Conservation (phyloP, 2,329 filamentous ascomycete genomes). For the Orbilia quercus region DNA sequence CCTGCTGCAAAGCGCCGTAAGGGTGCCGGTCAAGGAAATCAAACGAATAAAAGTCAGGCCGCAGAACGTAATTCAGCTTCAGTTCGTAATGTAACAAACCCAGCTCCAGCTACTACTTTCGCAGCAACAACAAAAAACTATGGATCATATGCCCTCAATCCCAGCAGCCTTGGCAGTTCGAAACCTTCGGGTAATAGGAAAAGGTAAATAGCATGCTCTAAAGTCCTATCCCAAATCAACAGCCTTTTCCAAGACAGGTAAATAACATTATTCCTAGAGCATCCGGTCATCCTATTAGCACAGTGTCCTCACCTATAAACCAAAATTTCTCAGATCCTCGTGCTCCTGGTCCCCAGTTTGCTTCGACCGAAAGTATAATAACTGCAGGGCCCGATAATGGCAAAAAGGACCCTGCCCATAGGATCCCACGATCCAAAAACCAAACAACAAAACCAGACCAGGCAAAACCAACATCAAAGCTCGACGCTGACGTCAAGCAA, state of each 20-base stretch:
- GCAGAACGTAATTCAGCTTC: conserved; percentile 12
- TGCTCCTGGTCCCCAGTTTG: neutral
- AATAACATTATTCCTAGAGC: conserved; percentile 6
- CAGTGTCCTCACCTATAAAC: conserved; percentile 34
- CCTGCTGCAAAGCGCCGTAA: conserved; percentile 48
- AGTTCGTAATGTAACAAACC: conserved; percentile 1
- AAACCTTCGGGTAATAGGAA: conserved; percentile 27
- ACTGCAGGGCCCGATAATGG: conserved; percentile 7
- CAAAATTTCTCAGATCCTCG: conserved; percentile 35
- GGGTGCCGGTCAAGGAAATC: conserved; percentile 14
- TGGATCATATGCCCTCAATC: conserved; percentile 5
- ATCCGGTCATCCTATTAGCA: conserved; percentile 14
- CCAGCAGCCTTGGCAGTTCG: neutral
- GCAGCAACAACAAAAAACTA: conserved; percentile 9
- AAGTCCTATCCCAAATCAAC: too few relatives aligned
- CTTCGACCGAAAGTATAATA: neutral
- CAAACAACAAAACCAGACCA: conserved; percentile 29
- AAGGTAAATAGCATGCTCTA: conserved; percentile 15
- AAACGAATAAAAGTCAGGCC: conserved; percentile 14
- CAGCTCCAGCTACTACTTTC: conserved; percentile 4
- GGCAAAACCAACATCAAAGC: conserved; percentile 3
- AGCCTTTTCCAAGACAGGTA: neutral
- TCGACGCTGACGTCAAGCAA: conserved; percentile 31
- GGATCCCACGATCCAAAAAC: conserved; percentile 34
- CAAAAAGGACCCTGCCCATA: conserved; percentile 15